Evolutionary conservation across 768 basidiomycete genomes (phyloP), one percentile per base, ranked within the genome.

Genomic region (Saitozyma sp.): DNA sequence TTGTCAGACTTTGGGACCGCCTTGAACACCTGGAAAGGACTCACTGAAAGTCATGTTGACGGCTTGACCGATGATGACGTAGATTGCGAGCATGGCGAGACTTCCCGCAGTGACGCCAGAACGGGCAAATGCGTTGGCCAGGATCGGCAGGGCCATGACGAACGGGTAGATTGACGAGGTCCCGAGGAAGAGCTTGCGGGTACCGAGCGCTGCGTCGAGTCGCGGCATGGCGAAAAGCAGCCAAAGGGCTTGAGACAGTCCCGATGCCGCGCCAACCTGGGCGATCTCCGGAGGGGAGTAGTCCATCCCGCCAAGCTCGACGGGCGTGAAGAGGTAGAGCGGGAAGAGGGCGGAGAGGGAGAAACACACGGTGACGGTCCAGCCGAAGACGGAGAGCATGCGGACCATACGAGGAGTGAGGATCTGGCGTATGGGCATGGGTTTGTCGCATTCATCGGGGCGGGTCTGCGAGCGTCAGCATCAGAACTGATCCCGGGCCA

Each of bases 271-370:
- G 29, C 50, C 51, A 14, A 56, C 50, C 16, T 50, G 29, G 20
- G 66, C 66, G 53, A 67, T 67, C 51, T 67, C 53, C 50, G 66
- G 59, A 13, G 66, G 66, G 38, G 41, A 52, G 45, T 50, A 57
- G 49, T 62, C 51, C 45, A 59, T 58, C 20, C 66, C 66, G 13
- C 66, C 66, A 17, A 67, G 50, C 3, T 46, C 6, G 41, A 67
- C 55, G 13, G 66, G 66, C 3, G 66, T 67, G 55, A 67, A 67
- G 11, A 67, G 66, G 54, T 63, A 67, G 14, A 67, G 59, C 6
- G 66, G 66, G 54, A 63, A 60, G 7, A 63, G 43, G 29, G 62
- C 59, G n/a, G 41, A 37, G 11, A 54, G 42, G 29, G 53, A 63
- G 62, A 67, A 67, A 2, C 58, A 54, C 14, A 63, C 61, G 17